Conservation (phyloP, 2,329 filamentous ascomycete genomes). For the Trichocomaceae sp. region DNA sequence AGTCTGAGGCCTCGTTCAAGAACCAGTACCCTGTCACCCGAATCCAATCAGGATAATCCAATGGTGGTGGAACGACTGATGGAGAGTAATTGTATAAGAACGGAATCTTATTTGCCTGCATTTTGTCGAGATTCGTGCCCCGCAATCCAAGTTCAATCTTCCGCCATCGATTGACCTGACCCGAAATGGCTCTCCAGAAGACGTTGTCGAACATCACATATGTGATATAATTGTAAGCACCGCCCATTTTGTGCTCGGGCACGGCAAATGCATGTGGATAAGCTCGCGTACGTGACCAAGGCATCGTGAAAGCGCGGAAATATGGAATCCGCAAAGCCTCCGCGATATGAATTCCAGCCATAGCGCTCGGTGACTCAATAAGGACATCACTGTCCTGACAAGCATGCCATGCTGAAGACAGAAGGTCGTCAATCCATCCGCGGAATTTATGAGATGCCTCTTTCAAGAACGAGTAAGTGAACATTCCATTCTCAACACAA, state of each 20-base stretch:
- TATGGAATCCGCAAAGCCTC: slow-evolving; percentile 90
- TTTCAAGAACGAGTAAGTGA: slow-evolving; percentile 81
- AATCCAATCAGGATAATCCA: slow-evolving; percentile 98
- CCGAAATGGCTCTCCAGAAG: slow-evolving; percentile 89
- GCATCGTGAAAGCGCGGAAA: slow-evolving; percentile 97
- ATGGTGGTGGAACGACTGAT: slow-evolving; percentile 82
- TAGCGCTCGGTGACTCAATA: slow-evolving; percentile 92
- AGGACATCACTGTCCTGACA: slow-evolving; percentile 83
- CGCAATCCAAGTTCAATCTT: slow-evolving; percentile 71
- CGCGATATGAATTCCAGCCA: slow-evolving; percentile 96
- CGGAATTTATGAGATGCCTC: slow-evolving; percentile 85
- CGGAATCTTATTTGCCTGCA: slow-evolving; percentile 95
- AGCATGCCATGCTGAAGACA: slow-evolving; percentile 71
- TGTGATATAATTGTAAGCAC: slow-evolving; percentile 88
- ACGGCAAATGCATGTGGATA: slow-evolving; percentile 97
- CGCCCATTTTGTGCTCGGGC: slow-evolving; percentile 87
- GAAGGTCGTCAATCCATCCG: slow-evolving; percentile 87
- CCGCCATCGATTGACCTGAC: slow-evolving; percentile 89
- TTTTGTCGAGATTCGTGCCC: slow-evolving; percentile 75
- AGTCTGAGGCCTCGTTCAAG: slow-evolving; percentile 67
- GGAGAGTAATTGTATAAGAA: slow-evolving; percentile 98
- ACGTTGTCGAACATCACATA: slow-evolving; percentile 96
- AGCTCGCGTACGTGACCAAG: slow-evolving; percentile 90
- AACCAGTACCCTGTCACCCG: slow-evolving; percentile 98
- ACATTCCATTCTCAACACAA: slow-evolving; percentile 95